Percentiles rank a stretch among this genome's conserved stretches.
Evolutionary conservation across 768 basidiomycete genomes (phyloP).

Genomic region (Boletus pseudopeckii): DNA sequence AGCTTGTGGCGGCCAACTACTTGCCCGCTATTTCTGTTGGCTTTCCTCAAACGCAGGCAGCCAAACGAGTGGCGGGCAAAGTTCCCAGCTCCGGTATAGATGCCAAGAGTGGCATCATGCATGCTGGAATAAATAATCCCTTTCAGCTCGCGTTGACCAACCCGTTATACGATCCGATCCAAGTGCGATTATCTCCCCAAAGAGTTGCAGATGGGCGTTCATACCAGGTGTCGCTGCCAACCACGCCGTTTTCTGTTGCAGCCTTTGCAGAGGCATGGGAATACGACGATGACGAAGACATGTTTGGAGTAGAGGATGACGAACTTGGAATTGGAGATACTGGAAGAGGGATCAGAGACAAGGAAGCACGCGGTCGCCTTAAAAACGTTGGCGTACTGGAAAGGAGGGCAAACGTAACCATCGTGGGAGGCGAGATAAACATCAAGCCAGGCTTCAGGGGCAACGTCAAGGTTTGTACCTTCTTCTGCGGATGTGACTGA

Average conservation of each 20-base stretch:
- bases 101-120: conserved; percentile 43
- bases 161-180: conserved; percentile 93
- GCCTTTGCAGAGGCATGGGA: conserved; percentile 98
- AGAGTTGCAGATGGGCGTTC: conserved; percentile 43
- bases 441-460: conserved; percentile 78
- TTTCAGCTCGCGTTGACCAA: conserved; percentile 93
- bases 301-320: conserved; percentile 57
- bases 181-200: conserved; percentile 82
- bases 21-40: conserved; percentile 79
- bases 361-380: conserved; percentile 43
- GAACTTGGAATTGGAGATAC: conserved; percentile 32
- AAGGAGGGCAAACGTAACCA: conserved; percentile 83
- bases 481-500: background rate
- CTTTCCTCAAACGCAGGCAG: conserved; percentile 53
- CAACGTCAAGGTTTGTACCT: conserved; percentile 63
- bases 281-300: conserved; percentile 89
- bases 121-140: conserved; percentile 74
- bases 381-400: conserved; percentile 82
- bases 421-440: conserved; percentile 85
- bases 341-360: conserved; percentile 42
- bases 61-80: conserved; percentile 38
- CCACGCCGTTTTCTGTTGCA: conserved; percentile 72
- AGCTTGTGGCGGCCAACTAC: conserved; percentile 93
- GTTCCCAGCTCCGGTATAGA: conserved; percentile 35
- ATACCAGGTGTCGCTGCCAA: conserved; percentile 79